Conservation (phyloP, 176 grass and related monocot genomes). For the Cymbopogon citratus region DNA sequence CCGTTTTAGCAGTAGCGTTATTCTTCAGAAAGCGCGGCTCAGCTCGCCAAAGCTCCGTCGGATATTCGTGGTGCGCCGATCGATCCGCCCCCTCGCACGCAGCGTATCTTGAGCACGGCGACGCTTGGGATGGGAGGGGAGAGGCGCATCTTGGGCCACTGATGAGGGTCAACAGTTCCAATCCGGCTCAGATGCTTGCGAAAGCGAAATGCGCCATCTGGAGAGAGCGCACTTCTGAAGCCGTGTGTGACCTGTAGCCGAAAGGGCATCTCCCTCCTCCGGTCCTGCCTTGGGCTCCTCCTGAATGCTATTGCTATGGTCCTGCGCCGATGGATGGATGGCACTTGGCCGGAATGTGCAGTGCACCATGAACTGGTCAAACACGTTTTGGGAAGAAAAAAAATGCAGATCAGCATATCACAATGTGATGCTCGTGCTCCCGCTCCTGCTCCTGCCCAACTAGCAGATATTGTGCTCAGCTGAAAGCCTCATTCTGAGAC, state of each 20-base stretch:
- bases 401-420: conserved; percentile 16
- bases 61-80: neutral
- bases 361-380: neutral
- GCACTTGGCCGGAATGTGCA: neutral
- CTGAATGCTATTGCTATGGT: neutral
- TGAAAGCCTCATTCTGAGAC: neutral
- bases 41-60: neutral
- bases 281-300: neutral
- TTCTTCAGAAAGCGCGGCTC: conserved; percentile 16
- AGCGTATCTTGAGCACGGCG: neutral
- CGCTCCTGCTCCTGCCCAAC: too few relatives aligned
- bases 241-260: neutral
- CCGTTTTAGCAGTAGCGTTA: conserved; percentile 15
- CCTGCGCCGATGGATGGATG: neutral
- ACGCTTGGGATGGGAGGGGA: neutral
- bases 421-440: neutral
- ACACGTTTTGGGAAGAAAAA: neutral
- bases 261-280: conserved; percentile 21
- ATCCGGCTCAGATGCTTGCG: neutral
- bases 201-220: neutral
- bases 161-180: neutral
- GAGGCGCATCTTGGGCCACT: neutral
- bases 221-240: neutral
- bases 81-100: too few relatives aligned
- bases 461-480: too few relatives aligned